Percentiles rank a stretch among this genome's conserved stretches.
Evolutionary conservation across 1,284 basidiomycete species (phyloP).

Genomic region (Heliocybe sulcata): DNA sequence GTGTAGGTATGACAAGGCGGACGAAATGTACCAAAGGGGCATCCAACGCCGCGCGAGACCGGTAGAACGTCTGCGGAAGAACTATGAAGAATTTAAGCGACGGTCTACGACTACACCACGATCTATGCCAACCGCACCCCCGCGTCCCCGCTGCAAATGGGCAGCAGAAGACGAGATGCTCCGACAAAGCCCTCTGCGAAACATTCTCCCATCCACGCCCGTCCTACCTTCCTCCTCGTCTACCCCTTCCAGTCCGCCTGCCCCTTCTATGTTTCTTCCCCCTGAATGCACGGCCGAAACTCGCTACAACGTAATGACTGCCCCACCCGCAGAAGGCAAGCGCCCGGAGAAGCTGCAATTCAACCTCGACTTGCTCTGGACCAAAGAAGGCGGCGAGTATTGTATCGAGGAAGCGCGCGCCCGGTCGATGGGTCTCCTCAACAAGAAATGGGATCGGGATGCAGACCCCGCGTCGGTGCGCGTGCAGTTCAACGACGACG

Average conservation of each 20-base stretch:
- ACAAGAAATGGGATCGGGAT: constrained; percentile 78
- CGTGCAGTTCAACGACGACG: constrained; percentile 49
- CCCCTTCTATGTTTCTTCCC: background rate
- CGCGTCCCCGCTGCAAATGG: constrained; percentile 16
- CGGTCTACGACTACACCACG: constrained; percentile 21
- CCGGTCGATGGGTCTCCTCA: constrained; percentile 67
- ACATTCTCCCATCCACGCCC: constrained; percentile 23
- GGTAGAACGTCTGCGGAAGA: background rate
- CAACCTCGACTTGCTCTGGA: constrained; percentile 60
- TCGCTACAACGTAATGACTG: constrained; percentile 62
- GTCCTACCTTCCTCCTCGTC: constrained; percentile 10
- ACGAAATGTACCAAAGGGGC: constrained; percentile 78
- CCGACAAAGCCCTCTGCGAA: constrained; percentile 49
- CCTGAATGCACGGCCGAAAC: background rate
- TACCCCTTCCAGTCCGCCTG: constrained; percentile 1
- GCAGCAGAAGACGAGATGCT: constrained; percentile 31
- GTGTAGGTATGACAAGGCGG: constrained; percentile 67
- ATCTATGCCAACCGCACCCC: constrained; percentile 18
- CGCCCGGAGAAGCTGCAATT: constrained; percentile 65
- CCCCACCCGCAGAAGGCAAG: constrained; percentile 56
- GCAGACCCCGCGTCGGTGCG: constrained; percentile 28
- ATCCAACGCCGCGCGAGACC: constrained; percentile 31
- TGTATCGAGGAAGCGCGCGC: constrained; percentile 72
- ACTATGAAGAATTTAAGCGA: constrained; percentile 6
- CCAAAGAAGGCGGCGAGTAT: constrained; percentile 61